These are phyloP conservation scores for Sporisorium sorghi DNA, from an alignment of 1,284 basidiomycete genomes.

Conservation along the genomic window DNA sequence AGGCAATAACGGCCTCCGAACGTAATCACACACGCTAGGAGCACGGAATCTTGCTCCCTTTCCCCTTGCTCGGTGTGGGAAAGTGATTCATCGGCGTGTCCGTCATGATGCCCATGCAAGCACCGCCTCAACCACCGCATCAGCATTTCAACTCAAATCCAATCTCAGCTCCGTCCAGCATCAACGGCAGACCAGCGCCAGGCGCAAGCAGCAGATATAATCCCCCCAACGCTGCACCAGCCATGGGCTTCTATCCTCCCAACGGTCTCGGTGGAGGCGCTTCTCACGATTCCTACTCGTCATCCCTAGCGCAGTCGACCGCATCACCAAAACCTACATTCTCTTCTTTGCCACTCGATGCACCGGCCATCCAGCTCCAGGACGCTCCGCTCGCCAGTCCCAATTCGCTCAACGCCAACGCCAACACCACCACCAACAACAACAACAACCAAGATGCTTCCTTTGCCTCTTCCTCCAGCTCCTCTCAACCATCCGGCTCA, in stretches of 20 bases:
- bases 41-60: too few species aligned
- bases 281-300: slow-evolving; percentile 14
- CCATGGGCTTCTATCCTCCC: slow-evolving; percentile 34
- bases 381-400: slow-evolving; percentile 32
- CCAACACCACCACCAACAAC: slow-evolving; percentile 7
- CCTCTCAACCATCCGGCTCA: slow-evolving; percentile 33
- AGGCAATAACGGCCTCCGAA: too few species aligned
- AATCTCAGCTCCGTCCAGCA: slow-evolving; percentile 12
- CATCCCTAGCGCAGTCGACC: too few species aligned
- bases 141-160: slow-evolving; percentile 38
- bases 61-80: too few species aligned
- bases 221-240: slow-evolving; percentile 4
- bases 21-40: too few species aligned
- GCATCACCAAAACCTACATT: slow-evolving; percentile 10
- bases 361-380: slow-evolving; percentile 33
- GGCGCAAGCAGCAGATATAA: slow-evolving; percentile 17
- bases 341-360: slow-evolving; percentile 20
- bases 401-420: too few species aligned
- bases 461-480: slow-evolving; percentile 24
- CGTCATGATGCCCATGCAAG: slow-evolving; percentile 52
- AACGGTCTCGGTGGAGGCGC: slow-evolving; percentile 12
- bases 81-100: neutral
- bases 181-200: slow-evolving; percentile 19
- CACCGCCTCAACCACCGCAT: slow-evolving; percentile 46
- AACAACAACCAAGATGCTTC: slow-evolving; percentile 25